Base-by-base conservation (phyloP, 2,329 filamentous ascomycete species). In the Alternaria infectoria region DNA sequence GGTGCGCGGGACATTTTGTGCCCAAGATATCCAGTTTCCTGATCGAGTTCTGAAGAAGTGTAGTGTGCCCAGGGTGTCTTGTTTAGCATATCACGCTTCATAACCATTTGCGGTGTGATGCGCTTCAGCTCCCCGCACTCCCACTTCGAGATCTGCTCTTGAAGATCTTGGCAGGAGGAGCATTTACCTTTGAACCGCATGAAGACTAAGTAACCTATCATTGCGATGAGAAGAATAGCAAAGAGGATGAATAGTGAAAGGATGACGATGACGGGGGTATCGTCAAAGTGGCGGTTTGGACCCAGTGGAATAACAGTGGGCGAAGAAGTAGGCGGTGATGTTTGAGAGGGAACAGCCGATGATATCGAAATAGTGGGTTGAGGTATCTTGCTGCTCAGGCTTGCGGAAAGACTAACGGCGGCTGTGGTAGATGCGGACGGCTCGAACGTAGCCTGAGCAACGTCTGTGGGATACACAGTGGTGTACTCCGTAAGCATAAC, bases 101-200 rank as follows among this genome's bases (percentile, higher is more conserved):
- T 57, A 10, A 67, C 57, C 57, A 62, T 61, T 8, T 54, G 40
- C 6, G 52, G 58, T 6, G 64, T 67, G 15, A 67, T 62, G 5
- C 40, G 26, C 36, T 63, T 63, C 13, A 63, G 51, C 30, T 69
- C 61, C 2, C 64, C 66, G 4, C 51, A 50, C 21, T 67, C 30
- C 57, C 59, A 69, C 36, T 65, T 67, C 3, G 25, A n/a, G 6
- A 69, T 45, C 23, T 67, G 47, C 7, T 51, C 30, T 15, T 56
- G 28, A 36, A 59, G 46, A 12, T 23, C 32, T 21, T 28, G 26
- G 46, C 66, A 69, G 1, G 49, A 58, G 3, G 54, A 59, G 44
- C 66, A 69, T 25, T 65, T 49, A 17, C 57, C 66, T 21, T 45
- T 51, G n/a, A 28, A 59, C 2, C 61, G 57, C 19, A 65, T 40